Percentiles rank a stretch among this genome's conserved stretches.
These are phyloP conservation scores for Magnaporthiopsis poae DNA, from an alignment of 2,329 filamentous ascomycete genomes.

Conservation along the genomic window DNA sequence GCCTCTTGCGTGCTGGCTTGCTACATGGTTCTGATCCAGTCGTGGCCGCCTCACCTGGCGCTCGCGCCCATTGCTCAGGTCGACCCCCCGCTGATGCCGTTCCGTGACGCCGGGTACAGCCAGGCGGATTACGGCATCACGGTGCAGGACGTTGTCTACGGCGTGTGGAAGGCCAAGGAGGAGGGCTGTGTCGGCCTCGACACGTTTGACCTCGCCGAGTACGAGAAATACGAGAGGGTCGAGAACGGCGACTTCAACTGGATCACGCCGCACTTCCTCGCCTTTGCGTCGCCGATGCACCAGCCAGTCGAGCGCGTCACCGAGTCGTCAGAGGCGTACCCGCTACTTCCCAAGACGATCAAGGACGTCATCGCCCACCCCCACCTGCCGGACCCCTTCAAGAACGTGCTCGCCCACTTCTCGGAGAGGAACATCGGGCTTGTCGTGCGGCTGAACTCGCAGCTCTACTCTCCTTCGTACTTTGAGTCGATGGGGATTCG, in stretches of 20 bases:
- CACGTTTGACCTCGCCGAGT: conserved; percentile 93
- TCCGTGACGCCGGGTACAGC: conserved; percentile 95
- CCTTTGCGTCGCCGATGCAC: conserved; percentile 90
- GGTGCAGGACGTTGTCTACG: conserved; percentile 95
- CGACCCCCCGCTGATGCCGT: conserved; percentile 96
- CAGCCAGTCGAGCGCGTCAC: conserved; percentile 63
- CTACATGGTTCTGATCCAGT: conserved; percentile 98
- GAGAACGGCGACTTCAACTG: conserved; percentile 99
- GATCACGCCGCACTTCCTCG: conserved; percentile 89
- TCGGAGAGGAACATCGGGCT: conserved; percentile 78
- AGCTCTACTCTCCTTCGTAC: conserved; percentile 91
- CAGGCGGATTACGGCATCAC: conserved; percentile 94
- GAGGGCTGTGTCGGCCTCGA: conserved; percentile 83
- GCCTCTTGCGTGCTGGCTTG: conserved; percentile 89
- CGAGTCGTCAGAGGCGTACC: conserved; percentile 62
- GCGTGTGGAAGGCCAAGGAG: conserved; percentile 97
- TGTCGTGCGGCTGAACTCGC: conserved; percentile 89
- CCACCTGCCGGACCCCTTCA: conserved; percentile 74
- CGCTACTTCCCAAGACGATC: conserved; percentile 64
- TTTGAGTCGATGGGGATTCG: conserved; percentile 91
- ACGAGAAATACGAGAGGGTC: conserved; percentile 88
- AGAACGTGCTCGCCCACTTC: conserved; percentile 90
- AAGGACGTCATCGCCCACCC: conserved; percentile 60
- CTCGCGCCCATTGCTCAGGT: conserved; percentile 92
- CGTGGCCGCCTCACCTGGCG: conserved; percentile 91